Percentiles rank a stretch among this genome's conserved stretches.
Conservation (phyloP, 2,329 filamentous ascomycete genomes). For the Aspergillus calidoustus region DNA sequence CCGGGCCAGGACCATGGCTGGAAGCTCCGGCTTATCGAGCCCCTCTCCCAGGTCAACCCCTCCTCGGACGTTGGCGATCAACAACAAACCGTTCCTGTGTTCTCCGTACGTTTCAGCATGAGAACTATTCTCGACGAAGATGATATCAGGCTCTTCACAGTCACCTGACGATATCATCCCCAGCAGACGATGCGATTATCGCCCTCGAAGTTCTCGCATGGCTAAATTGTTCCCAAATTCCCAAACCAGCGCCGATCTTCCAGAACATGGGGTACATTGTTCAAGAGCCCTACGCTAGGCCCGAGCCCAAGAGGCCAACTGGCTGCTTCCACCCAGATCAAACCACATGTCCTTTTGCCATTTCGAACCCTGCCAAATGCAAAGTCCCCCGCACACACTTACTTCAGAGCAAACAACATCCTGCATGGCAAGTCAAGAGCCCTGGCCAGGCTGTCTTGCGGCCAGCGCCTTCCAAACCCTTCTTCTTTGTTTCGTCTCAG, state of each 20-base stretch:
- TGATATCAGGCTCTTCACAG: not conserved
- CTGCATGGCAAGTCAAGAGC: not conserved
- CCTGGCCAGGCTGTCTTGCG: not conserved
- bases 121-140: not conserved
- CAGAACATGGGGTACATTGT: slow-evolving; percentile 2
- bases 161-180: slow-evolving; percentile 1
- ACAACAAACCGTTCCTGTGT: not conserved
- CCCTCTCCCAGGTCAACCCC: slow-evolving; percentile 6
- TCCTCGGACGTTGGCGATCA: slow-evolving; percentile 4
- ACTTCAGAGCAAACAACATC: slow-evolving; percentile 8
- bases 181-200: not conserved
- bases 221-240: not conserved
- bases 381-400: not conserved
- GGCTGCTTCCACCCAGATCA: slow-evolving; percentile 11
- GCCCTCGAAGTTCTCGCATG: not conserved
- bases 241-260: not conserved
- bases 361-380: slow-evolving; percentile 4
- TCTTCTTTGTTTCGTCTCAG: not conserved
- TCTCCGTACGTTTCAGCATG: not conserved
- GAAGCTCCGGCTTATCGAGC: slow-evolving; percentile 12
- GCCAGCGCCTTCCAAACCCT: not conserved
- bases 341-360: slow-evolving; percentile 17
- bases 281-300: not conserved
- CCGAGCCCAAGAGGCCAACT: not conserved
- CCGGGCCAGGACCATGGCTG: slow-evolving; percentile 16